phyloP scores from a whole-genome alignment of 176 grass and related monocot genomes.

The Triticum aestivum region DNA sequence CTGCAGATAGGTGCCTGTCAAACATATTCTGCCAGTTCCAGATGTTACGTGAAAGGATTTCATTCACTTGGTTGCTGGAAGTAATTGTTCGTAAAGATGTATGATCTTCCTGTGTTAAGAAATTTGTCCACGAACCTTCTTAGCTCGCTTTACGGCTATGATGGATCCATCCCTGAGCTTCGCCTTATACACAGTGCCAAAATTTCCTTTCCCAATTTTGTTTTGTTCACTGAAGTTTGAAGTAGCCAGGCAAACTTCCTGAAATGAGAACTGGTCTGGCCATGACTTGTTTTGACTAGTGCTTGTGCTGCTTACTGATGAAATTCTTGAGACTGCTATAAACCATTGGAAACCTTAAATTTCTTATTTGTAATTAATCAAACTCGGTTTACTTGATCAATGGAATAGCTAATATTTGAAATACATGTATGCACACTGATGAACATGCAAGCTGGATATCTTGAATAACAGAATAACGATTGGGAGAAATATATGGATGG shows the following conservation, averaged over 20 bases:
- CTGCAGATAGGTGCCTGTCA: constrained; percentile 51
- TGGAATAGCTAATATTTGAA: neutral
- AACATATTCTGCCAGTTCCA: constrained; percentile 65
- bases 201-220: constrained; percentile 85
- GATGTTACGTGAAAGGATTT: constrained; percentile 7
- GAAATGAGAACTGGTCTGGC: constrained; percentile 57
- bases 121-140: constrained; percentile 60
- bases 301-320: constrained; percentile 57
- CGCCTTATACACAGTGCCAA: constrained; percentile 78
- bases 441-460: neutral
- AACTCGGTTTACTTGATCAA: neutral
- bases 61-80: constrained; percentile 14
- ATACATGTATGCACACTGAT: neutral
- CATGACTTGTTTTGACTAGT: constrained; percentile 40
- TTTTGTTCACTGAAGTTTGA: constrained; percentile 71
- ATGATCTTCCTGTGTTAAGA: constrained; percentile 1
- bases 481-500: neutral
- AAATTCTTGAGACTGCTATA: constrained; percentile 66
- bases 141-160: constrained; percentile 77
- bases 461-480: neutral
- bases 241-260: constrained; percentile 69
- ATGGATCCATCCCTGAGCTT: constrained; percentile 80
- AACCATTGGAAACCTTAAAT: constrained; percentile 13
- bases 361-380: constrained; percentile 31
- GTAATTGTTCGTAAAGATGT: constrained; percentile 20